Conservation (phyloP, 2,329 filamentous ascomycete genomes). For the Acrocalymma vagum region DNA sequence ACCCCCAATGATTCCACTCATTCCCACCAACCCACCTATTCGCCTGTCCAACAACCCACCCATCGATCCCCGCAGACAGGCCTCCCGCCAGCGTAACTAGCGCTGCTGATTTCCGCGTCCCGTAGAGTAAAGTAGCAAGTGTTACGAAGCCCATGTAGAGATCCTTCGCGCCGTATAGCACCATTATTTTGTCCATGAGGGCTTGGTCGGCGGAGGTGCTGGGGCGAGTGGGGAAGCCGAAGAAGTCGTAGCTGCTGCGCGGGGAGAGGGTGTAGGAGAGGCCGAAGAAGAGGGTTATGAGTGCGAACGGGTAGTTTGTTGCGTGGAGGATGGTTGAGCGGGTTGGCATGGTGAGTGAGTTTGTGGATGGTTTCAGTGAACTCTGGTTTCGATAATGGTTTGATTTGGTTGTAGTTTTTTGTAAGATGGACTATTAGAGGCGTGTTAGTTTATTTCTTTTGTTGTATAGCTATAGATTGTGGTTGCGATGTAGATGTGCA, state of each 20-base stretch:
- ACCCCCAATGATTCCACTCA: slow-evolving; percentile 61
- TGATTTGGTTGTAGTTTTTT: too few relatives aligned
- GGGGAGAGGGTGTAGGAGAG: slow-evolving; percentile 51
- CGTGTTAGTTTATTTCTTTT: too few relatives aligned
- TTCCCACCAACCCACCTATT: slow-evolving; percentile 47
- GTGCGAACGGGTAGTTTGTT: slow-evolving; percentile 32
- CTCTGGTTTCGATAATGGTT: too few relatives aligned
- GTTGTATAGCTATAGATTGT: too few relatives aligned
- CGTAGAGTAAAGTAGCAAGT: slow-evolving; percentile 47
- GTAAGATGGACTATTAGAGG: too few relatives aligned
- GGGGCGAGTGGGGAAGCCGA: slow-evolving; percentile 41
- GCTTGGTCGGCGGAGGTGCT: slow-evolving; percentile 39
- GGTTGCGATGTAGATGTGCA: too few relatives aligned
- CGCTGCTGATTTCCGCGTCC: slow-evolving; percentile 51
- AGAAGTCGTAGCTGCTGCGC: slow-evolving; percentile 45
- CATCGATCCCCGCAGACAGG: slow-evolving; percentile 57
- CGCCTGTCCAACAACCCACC: slow-evolving; percentile 47
- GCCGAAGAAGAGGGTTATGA: slow-evolving; percentile 47
- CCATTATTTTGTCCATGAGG: slow-evolving; percentile 55
- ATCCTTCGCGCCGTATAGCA: slow-evolving; percentile 59
- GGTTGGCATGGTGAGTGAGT: not conserved
- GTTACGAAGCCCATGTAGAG: slow-evolving; percentile 58
- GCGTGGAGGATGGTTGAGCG: slow-evolving; percentile 5
- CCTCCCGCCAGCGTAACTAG: slow-evolving; percentile 54
- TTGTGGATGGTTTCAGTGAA: too few relatives aligned